Conservation (phyloP, 1,284 basidiomycete species). For the Pseudomicrostroma phylloplanum region DNA sequence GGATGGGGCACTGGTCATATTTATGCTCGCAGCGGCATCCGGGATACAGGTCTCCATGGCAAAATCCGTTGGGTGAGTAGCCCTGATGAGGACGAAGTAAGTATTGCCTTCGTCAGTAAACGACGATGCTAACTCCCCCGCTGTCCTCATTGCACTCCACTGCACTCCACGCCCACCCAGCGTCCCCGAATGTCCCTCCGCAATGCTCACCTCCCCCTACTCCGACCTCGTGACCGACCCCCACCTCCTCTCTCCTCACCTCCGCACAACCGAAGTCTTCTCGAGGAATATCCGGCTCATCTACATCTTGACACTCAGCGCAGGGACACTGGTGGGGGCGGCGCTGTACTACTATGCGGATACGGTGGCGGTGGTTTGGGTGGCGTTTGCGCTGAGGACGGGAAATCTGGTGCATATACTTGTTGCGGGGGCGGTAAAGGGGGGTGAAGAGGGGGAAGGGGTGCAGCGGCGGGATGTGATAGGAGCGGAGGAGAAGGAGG, state of each 20-base stretch:
- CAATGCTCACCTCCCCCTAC: conserved; percentile 6
- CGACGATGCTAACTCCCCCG: no score
- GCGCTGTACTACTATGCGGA: background rate
- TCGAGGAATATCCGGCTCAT: background rate
- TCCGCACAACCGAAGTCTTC: background rate
- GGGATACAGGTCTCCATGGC: conserved; percentile 6
- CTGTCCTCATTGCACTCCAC: no score
- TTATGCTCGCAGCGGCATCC: background rate
- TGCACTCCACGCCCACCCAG: no score
- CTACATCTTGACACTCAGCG: background rate
- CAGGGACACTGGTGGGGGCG: background rate
- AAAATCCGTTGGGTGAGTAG: background rate
- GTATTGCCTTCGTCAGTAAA: no score
- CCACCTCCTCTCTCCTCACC: background rate
- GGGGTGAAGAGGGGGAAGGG: background rate
- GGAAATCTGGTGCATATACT: background rate
- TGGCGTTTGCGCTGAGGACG: background rate
- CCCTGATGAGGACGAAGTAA: no score
- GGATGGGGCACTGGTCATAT: background rate
- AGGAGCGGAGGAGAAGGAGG: no score
- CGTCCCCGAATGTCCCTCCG: background rate
- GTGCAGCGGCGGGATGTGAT: background rate
- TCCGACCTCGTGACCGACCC: background rate
- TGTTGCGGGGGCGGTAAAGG: background rate
- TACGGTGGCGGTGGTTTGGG: background rate